Conservation (phyloP, 164 flowering plant genomes). For the Piper longum region DNA sequence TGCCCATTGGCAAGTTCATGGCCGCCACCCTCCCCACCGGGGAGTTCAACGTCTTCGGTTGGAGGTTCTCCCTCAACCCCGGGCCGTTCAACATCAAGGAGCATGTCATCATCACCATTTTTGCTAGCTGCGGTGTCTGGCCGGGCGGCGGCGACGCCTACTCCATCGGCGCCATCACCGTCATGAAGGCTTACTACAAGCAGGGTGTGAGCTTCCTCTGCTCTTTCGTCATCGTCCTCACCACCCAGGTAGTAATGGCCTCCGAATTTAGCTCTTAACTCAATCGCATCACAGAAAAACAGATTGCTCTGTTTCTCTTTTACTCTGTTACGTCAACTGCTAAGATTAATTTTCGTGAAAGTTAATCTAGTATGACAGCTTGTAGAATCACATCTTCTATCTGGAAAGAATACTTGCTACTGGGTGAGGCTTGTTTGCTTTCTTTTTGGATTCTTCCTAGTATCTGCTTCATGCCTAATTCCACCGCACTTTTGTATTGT, state of each 20-base stretch:
- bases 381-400: too few species aligned
- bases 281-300: neutral
- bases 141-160: conserved; percentile 86
- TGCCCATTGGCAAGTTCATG: conserved; percentile 85
- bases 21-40: conserved; percentile 50
- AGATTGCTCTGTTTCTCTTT: too few species aligned
- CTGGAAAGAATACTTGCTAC: too few species aligned
- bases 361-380: too few species aligned
- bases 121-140: conserved; percentile 79
- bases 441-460: too few species aligned
- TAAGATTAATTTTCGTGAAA: too few species aligned
- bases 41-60: conserved; percentile 24
- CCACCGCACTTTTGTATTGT: neutral
- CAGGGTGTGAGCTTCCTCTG: conserved; percentile 52
- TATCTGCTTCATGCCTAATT: neutral
- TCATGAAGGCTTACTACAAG: conserved; percentile 81
- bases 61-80: conserved; percentile 55
- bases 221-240: conserved; percentile 56
- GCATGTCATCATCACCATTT: conserved; percentile 88
- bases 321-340: too few species aligned
- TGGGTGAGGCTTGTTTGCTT: too few species aligned
- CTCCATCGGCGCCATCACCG: conserved; percentile 74
- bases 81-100: conserved; percentile 94
- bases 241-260: conserved; percentile 47
- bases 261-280: neutral